Base-by-base conservation (phyloP, 257 asterid species). In the Handroanthus guayacan region DNA sequence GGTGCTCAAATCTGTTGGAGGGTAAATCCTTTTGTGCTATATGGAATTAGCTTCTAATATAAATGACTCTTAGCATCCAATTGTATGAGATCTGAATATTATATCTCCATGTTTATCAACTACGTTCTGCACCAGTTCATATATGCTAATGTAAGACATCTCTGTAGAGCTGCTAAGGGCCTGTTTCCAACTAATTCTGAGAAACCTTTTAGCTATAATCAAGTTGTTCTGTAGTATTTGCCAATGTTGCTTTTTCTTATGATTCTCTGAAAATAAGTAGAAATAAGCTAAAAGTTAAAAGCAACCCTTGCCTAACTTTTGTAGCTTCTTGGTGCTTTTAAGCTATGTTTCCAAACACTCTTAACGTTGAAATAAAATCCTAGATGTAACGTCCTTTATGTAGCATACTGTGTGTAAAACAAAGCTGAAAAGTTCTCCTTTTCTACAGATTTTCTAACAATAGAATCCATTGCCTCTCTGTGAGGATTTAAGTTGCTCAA, bases 401-500 rank as follows among this genome's bases (percentile, higher is more conserved):
- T 44, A 63, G 50, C 57, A 72, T 54, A 54, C 54, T 58, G 18
- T 44, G 17, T 77, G 48, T 12, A 17, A 13, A 31, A 8, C 45
- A 20, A 68, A 63, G 16, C 34, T 78, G 67, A 43, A 75, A 38
- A 47, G 41, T 41, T 41, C 8, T 8, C 6, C 50, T 81, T 12
- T 73, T 69, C 41, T 9, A 38, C 37, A 18, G 10, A 37, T 70
- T n/a, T 43, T 12, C 50, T 31, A 45, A 44, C 60, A 17, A 55
- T 31, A 1, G 58, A 66, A 44, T 16, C 13, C 43, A n/a, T 31
- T 14, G 17, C 51, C 37, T 43, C 58, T 67, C 71, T 31, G 72
- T 72, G 31, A 55, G 17, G 56, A 76, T 47, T 39, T 48, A 68
- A 34, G 69, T 60, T 65, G 31, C 81, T 73, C 3, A 69, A 71